A percentile compares a stretch with the other conserved stretches of the same genome.
Conservation (phyloP, 805 yeast species). For the Starmera caribaea region DNA sequence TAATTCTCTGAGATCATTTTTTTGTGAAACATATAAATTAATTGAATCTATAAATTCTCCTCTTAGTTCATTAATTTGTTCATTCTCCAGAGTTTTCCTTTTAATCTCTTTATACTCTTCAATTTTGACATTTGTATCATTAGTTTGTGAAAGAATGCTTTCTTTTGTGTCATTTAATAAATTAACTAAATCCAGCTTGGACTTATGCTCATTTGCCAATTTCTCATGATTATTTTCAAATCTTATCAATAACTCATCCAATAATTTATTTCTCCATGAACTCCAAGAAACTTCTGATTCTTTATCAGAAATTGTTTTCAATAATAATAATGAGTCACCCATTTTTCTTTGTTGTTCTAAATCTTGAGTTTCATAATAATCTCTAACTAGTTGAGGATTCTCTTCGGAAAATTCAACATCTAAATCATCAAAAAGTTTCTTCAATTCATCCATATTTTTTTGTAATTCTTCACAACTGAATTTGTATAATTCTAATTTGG, state of each 20-base stretch:
- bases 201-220: conserved; percentile 6
- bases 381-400: conserved; percentile 17
- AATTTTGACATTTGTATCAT: conserved; percentile 1
- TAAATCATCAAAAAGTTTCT: conserved; percentile 13
- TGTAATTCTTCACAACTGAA: conserved; percentile 20
- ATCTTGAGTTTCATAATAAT: conserved; percentile 13
- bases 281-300: conserved; percentile 18
- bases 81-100: conserved; percentile 11
- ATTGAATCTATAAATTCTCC: conserved; percentile 6
- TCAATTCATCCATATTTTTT: conserved; percentile 16
- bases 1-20: conserved; percentile 1
- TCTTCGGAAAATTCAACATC: conserved; percentile 16
- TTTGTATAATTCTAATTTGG: conserved; percentile 18
- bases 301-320: conserved; percentile 18
- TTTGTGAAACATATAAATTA: conserved; percentile 1
- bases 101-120: conserved; percentile 2
- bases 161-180: too few relatives aligned
- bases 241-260: conserved; percentile 14
- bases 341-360: conserved; percentile 14
- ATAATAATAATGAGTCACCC: conserved; percentile 14
- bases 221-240: conserved; percentile 6
- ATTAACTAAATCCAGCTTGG: neutral
- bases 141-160: neutral
- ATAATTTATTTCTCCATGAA: conserved; percentile 15
- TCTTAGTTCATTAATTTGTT: conserved; percentile 5